Evolutionary conservation across 1,139 yeast genomes (phyloP).

Genomic region (Yarrowia galli): DNA sequence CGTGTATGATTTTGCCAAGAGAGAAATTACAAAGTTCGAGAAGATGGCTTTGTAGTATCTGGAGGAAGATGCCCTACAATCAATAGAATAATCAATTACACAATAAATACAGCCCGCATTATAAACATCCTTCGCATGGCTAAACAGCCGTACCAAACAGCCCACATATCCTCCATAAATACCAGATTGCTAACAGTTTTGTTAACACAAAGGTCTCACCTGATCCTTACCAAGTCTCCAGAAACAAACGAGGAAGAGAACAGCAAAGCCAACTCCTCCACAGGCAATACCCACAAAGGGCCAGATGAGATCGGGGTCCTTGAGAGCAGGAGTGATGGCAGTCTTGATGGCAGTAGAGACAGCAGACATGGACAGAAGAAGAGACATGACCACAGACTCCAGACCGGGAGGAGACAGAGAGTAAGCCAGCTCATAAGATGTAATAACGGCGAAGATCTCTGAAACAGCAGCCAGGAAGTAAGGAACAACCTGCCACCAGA

Average conservation of each 20-base stretch:
- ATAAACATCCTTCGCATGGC: neutral
- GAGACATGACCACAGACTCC: slow-evolving; percentile 73
- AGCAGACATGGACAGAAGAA: slow-evolving; percentile 67
- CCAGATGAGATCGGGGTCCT: slow-evolving; percentile 63
- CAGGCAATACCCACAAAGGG: slow-evolving; percentile 49
- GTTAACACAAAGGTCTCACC: neutral
- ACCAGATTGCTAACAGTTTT: no score
- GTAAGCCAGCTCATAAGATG: slow-evolving; percentile 75
- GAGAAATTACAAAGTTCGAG: no score
- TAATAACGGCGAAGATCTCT: slow-evolving; percentile 72
- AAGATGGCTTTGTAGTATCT: no score
- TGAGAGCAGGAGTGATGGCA: slow-evolving; percentile 62
- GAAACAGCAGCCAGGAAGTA: slow-evolving; percentile 67
- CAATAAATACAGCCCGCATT: slow-evolving; percentile 5
- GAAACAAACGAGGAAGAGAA: slow-evolving; percentile 6
- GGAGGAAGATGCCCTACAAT: neutral
- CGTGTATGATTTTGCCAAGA: no score
- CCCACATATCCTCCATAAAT: neutral
- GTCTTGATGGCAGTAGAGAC: slow-evolving; percentile 65
- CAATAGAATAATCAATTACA: neutral
- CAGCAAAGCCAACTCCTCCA: slow-evolving; percentile 20
- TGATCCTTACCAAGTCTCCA: slow-evolving; percentile 14
- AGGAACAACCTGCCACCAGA: slow-evolving; percentile 61
- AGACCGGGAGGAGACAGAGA: slow-evolving; percentile 70
- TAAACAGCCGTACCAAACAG: neutral